Percentiles rank a stretch among this genome's conserved stretches.
Conservation (phyloP, 2,329 filamentous ascomycete genomes). For the Ceratocystis smalleyi region DNA sequence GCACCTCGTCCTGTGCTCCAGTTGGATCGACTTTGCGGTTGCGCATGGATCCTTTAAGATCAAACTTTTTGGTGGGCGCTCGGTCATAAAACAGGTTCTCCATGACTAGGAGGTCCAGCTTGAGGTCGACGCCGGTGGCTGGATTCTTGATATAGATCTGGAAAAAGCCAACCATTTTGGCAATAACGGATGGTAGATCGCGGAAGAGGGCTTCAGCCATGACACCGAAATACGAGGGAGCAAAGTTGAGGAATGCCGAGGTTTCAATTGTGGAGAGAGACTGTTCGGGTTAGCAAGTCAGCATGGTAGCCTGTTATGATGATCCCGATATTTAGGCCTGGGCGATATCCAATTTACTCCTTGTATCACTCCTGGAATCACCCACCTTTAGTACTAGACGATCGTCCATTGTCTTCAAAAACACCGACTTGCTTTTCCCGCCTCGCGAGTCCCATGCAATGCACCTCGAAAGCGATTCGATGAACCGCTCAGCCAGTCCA, state of each 20-base stretch:
- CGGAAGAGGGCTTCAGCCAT: conserved; percentile 95
- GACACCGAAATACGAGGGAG: conserved; percentile 91
- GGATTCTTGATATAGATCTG: conserved; percentile 96
- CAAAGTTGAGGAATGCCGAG: conserved; percentile 84
- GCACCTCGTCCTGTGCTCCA: conserved; percentile 87
- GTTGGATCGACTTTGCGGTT: conserved; percentile 95
- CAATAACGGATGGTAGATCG: conserved; percentile 86
- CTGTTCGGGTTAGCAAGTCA: conserved; percentile 28
- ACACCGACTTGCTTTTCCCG: conserved; percentile 93
- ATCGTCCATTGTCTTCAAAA: conserved; percentile 90
- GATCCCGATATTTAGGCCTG: background rate
- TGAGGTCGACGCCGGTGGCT: conserved; percentile 77
- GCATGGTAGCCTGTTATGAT: background rate
- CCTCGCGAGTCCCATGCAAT: conserved; percentile 97
- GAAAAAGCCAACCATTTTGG: conserved; percentile 98
- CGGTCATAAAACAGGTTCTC: conserved; percentile 98
- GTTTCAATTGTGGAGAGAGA: conserved; percentile 83
- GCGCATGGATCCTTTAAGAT: conserved; percentile 95
- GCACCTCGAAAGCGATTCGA: conserved; percentile 88
- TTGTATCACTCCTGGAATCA: background rate
- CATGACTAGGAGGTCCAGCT: conserved; percentile 86
- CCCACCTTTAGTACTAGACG: conserved; percentile 69
- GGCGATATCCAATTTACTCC: too few species aligned
- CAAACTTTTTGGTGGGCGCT: conserved; percentile 75
- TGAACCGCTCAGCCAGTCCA: conserved; percentile 80